Base-by-base conservation (phyloP, 345 rosid genomes). In the Fremontodendron californicum region DNA sequence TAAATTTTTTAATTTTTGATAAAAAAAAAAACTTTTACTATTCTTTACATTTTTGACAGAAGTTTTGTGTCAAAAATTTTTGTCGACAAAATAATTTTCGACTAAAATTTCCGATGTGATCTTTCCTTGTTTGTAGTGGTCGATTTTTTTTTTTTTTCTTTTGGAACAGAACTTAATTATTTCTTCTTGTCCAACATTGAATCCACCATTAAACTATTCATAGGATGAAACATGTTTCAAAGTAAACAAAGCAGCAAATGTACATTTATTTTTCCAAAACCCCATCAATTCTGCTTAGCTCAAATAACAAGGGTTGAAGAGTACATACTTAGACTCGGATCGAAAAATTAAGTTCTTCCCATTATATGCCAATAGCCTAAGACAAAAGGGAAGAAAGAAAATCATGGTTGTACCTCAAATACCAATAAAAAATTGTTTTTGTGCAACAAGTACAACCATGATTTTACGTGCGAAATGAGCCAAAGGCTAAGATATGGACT, bases 401-500 rank as follows among this genome's bases (percentile, higher is more conserved):
- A 65, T 39, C 48, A 21, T 42, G 48, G 57, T 33, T 60, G 78
- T 66, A 58, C 74, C 77, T 68, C 35, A 69, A 62, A 11, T 23
- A 70, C 65, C 63, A 27, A 25, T 11, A 57, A 55, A 82, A 79
- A 51, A 71, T 11, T 54, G n/a, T 8, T 43, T 75, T 60, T 71
- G 75, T 69, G 60, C 25, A 25, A 43, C 33, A 25, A 2, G 75
- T 57, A 35, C 54, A 67, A 48, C 35, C 49, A 27, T 39, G 46
- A 49, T 73, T 73, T 64, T 74, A 79, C 67, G 49, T 55, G 74
- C 25, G 27, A 51, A 70, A 78, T 60, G 58, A 33, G 76, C 71
- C 75, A 60, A 54, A 39, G 35, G 31, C n/a, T 39, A 21, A 66
- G 23, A 8, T 25, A 77, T 45, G 23, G 43, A 19, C n/a, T 60